A percentile compares a stretch with the other conserved stretches of the same genome.
Conservation (phyloP, 2,329 filamentous ascomycete genomes). For the Alternaria dauci region DNA sequence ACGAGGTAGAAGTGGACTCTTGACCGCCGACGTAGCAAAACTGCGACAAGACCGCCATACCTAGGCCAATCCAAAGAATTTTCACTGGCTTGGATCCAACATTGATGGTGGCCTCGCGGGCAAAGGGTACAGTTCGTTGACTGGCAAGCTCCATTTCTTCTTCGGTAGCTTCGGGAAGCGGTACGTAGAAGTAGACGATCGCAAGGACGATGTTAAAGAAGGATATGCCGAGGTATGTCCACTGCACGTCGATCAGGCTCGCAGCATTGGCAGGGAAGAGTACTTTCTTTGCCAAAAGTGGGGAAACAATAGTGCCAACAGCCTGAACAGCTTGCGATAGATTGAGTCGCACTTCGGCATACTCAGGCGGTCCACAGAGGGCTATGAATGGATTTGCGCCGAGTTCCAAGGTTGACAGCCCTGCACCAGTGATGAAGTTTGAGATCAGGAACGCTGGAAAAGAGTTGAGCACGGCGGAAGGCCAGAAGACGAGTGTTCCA, state of each 20-base stretch:
- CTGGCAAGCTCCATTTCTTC: conserved; percentile 65
- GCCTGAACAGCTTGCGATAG: conserved; percentile 69
- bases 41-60: conserved; percentile 62
- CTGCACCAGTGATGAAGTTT: conserved; percentile 69
- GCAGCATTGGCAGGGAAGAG: conserved; percentile 63
- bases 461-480: conserved; percentile 68
- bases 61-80: conserved; percentile 65
- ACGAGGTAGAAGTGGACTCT: conserved; percentile 63
- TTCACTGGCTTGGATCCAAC: conserved; percentile 53
- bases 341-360: conserved; percentile 67
- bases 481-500: conserved; percentile 70
- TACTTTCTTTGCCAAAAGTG: conserved; percentile 66
- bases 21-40: conserved; percentile 70
- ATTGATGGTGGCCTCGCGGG: conserved; percentile 53
- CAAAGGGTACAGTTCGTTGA: conserved; percentile 51
- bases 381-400: conserved; percentile 69
- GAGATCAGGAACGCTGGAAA: conserved; percentile 68
- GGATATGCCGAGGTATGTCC: conserved; percentile 70
- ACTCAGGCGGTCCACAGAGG: conserved; percentile 67
- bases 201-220: conserved; percentile 68
- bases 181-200: conserved; percentile 67
- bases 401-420: conserved; percentile 67
- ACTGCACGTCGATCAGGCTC: conserved; percentile 68
- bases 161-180: conserved; percentile 69
- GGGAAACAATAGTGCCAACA: conserved; percentile 66